These are phyloP conservation scores for Piper betle DNA, from an alignment of 164 flowering plant species.

Conservation along the genomic window DNA sequence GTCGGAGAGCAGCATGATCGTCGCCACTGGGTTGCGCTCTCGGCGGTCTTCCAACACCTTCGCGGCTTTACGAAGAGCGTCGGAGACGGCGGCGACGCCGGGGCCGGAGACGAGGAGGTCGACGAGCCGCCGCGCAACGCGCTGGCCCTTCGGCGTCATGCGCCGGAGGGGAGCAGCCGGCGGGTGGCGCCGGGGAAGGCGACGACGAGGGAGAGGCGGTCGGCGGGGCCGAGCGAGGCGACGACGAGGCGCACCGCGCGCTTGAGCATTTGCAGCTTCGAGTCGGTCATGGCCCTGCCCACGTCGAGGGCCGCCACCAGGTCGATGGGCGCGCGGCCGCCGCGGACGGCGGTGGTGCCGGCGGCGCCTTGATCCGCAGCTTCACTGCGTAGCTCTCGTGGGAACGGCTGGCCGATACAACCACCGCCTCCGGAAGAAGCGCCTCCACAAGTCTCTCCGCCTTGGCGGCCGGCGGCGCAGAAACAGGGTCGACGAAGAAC, in stretches of 20 bases:
- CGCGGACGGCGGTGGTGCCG: slow-evolving; percentile 28
- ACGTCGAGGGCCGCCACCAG: slow-evolving; percentile 64
- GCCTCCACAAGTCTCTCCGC: slow-evolving; percentile 30
- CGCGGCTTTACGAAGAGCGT: slow-evolving; percentile 67
- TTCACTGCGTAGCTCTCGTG: slow-evolving; percentile 64
- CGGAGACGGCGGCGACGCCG: slow-evolving; percentile 51
- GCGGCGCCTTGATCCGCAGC: slow-evolving; percentile 46
- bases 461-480: slow-evolving; percentile 10
- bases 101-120: slow-evolving; percentile 55
- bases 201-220: slow-evolving; percentile 61
- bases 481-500: slow-evolving; percentile 39
- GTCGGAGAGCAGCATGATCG: slow-evolving; percentile 75
- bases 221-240: slow-evolving; percentile 51
- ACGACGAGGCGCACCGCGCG: slow-evolving; percentile 56
- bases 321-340: slow-evolving; percentile 60
- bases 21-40: slow-evolving; percentile 81
- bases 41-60: slow-evolving; percentile 82
- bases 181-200: slow-evolving; percentile 48
- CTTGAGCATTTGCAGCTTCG: slow-evolving; percentile 41
- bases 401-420: slow-evolving; percentile 34
- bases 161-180: slow-evolving; percentile 53
- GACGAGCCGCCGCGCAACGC: slow-evolving; percentile 48
- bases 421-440: slow-evolving; percentile 49
- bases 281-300: slow-evolving; percentile 36
- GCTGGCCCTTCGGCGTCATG: slow-evolving; percentile 71